Evolutionary conservation across 192 early-diverging fungal species (phyloP).

Genomic region (Linnemannia schmuckeri): DNA sequence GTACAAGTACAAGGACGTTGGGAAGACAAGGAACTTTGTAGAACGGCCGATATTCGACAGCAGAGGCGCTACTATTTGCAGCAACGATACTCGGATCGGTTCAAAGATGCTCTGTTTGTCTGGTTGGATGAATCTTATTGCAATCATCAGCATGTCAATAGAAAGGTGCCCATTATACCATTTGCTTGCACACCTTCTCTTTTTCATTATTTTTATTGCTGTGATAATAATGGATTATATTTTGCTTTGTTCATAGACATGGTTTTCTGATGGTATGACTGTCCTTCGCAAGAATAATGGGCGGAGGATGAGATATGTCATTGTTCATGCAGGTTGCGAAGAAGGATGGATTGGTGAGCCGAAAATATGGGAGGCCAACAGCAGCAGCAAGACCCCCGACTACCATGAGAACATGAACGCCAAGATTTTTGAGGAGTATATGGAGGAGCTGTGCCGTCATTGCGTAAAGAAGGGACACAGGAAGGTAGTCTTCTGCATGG

Average conservation of each 20-base stretch:
- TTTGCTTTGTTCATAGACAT: neutral
- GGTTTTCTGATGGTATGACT: slow-evolving; percentile 12
- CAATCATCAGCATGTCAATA: slow-evolving; percentile 25
- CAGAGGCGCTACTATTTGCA: slow-evolving; percentile 10
- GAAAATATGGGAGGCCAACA: slow-evolving; percentile 19
- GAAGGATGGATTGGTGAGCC: slow-evolving; percentile 24
- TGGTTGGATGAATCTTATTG: slow-evolving; percentile 30
- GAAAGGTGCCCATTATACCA: neutral
- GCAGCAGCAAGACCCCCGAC: neutral
- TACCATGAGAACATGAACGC: slow-evolving; percentile 31
- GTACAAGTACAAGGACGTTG: neutral
- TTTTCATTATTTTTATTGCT: too few relatives aligned
- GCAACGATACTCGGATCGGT: slow-evolving; percentile 22
- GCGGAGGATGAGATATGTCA: slow-evolving; percentile 15
- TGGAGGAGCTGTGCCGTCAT: neutral
- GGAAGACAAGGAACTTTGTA: slow-evolving; percentile 23
- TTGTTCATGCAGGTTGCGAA: slow-evolving; percentile 11
- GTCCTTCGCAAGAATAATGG: slow-evolving; percentile 6
- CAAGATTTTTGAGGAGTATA: slow-evolving; percentile 10
- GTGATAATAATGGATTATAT: too few relatives aligned
- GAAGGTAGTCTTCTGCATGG: slow-evolving; percentile 34
- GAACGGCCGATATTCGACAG: slow-evolving; percentile 17
- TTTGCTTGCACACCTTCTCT: neutral
- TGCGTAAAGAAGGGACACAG: slow-evolving; percentile 1
- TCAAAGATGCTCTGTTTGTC: slow-evolving; percentile 24